A percentile compares a stretch with the other conserved stretches of the same genome.
phyloP scores from a whole-genome alignment of 257 asterid genomes.

The Rehmannia glutinosa region DNA sequence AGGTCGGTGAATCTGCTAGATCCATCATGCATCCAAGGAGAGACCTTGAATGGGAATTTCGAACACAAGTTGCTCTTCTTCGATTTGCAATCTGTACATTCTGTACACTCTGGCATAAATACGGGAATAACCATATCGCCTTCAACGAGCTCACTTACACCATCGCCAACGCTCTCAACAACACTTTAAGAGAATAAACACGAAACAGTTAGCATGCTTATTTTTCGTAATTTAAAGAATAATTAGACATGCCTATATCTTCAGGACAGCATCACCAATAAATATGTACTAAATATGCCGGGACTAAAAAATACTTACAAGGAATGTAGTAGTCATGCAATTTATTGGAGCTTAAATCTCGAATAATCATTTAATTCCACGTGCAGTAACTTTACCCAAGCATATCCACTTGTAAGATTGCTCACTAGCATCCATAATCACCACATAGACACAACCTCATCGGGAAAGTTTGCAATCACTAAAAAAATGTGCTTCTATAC shows the following conservation, averaged over 20 bases:
- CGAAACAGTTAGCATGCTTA: conserved; percentile 7
- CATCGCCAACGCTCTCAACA: conserved; percentile 82
- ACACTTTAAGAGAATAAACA: conserved; percentile 34
- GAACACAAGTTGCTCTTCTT: conserved; percentile 80
- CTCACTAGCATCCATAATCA: no score
- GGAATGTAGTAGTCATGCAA: no score
- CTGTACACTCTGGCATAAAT: conserved; percentile 68
- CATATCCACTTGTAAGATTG: no score
- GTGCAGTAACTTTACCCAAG: no score
- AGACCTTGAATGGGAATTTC: conserved; percentile 44
- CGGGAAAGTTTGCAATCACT: no score
- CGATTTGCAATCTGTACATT: conserved; percentile 74
- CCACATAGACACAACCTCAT: no score
- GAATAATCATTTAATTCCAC: no score
- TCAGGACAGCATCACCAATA: no score
- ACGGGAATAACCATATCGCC: conserved; percentile 80
- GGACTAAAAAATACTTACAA: no score
- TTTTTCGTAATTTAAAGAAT: background rate
- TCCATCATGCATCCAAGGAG: conserved; percentile 63
- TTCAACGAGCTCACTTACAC: conserved; percentile 41
- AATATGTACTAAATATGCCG: no score
- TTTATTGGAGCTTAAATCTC: no score
- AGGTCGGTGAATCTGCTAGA: conserved; percentile 74
- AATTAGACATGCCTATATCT: background rate
- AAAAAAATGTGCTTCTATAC: no score